A percentile compares a stretch with the other conserved stretches of the same genome.
These are phyloP conservation scores for Potentilla sterilis DNA, from an alignment of 306 rosid species.

Conservation along the genomic window DNA sequence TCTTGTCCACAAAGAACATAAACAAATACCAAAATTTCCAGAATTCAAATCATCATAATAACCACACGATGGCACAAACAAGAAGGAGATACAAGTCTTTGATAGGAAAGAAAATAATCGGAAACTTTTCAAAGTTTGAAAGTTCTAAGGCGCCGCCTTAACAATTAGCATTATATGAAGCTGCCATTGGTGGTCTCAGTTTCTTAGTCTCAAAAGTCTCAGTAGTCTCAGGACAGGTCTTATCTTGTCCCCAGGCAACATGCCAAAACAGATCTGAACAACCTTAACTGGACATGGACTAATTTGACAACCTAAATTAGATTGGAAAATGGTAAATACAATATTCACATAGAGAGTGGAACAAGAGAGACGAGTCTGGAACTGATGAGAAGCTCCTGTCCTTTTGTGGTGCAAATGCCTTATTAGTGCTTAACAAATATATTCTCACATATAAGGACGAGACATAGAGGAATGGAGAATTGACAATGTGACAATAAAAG, in stretches of 20 bases:
- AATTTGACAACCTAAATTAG: neutral
- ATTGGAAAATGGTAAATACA: neutral
- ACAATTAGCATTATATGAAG: neutral
- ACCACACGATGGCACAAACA: neutral
- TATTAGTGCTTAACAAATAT: neutral
- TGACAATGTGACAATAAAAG: neutral
- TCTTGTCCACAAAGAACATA: neutral
- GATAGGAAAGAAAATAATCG: neutral
- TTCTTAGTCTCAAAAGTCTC: slow-evolving; percentile 1
- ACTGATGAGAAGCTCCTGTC: neutral
- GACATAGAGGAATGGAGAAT: too few species aligned
- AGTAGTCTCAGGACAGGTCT: neutral
- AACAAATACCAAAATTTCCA: neutral
- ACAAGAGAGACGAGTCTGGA: neutral
- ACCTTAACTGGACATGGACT: neutral
- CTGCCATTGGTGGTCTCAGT: slow-evolving; percentile 3
- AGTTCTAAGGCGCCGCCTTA: slow-evolving; percentile 2
- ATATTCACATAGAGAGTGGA: neutral
- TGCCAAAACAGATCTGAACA: neutral
- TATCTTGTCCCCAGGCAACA: neutral
- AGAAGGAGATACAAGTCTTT: neutral
- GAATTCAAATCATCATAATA: neutral
- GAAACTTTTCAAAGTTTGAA: neutral
- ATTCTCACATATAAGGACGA: neutral
- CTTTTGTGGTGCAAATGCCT: neutral